phyloP scores from a whole-genome alignment of 1,284 basidiomycete genomes.

The Sanghuangporus sanghuang region DNA sequence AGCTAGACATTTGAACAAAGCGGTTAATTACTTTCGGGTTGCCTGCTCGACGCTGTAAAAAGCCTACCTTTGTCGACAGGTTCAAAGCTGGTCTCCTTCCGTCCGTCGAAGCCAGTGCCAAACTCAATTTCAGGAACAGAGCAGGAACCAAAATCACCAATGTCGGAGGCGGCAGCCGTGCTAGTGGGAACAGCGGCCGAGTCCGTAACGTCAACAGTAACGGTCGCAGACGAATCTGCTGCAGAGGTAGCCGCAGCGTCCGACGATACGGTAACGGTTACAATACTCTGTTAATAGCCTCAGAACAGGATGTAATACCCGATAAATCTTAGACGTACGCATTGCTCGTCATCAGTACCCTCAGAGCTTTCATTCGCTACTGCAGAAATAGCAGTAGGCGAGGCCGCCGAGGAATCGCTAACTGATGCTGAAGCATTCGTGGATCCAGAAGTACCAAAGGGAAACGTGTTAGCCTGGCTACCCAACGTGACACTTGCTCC shows the following conservation, averaged over 20 bases:
- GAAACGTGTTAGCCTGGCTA: conserved; percentile 47
- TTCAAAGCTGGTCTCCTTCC: conserved; percentile 53
- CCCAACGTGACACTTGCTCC: conserved; percentile 41
- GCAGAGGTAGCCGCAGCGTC: conserved; percentile 3
- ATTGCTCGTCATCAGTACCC: conserved; percentile 19
- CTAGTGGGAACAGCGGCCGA: neutral
- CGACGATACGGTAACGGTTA: conserved; percentile 21
- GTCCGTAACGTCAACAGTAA: conserved; percentile 14
- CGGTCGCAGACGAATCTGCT: conserved; percentile 12
- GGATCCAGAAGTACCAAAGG: conserved; percentile 31
- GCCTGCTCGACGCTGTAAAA: conserved; percentile 6
- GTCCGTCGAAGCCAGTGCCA: conserved; percentile 49
- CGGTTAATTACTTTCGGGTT: conserved; percentile 15
- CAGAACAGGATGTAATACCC: conserved; percentile 11
- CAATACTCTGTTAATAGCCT: conserved; percentile 22
- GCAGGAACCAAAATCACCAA: conserved; percentile 55
- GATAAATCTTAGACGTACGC: neutral
- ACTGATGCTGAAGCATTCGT: neutral
- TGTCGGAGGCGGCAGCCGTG: conserved; percentile 19
- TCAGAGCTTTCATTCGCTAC: conserved; percentile 4
- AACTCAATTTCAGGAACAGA: conserved; percentile 56
- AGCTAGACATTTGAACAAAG: conserved; percentile 22
- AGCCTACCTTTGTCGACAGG: conserved; percentile 38
- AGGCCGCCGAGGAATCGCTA: neutral
- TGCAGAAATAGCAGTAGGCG: neutral